Evolutionary conservation across 768 basidiomycete species (phyloP).

Genomic region (Pisolithus orientalis): DNA sequence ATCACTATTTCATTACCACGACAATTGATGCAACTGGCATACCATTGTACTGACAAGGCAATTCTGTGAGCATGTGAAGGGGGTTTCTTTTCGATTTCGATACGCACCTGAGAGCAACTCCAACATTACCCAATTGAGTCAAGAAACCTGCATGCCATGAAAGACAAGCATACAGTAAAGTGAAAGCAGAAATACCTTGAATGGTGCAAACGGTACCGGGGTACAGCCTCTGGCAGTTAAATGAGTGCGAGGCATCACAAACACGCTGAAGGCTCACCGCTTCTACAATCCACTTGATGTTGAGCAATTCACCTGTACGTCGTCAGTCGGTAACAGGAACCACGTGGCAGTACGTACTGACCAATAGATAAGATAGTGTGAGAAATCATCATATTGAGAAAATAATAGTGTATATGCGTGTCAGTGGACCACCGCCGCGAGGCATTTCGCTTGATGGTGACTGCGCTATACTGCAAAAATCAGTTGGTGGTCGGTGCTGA

Average conservation of each 20-base stretch:
- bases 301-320: conserved; percentile 31
- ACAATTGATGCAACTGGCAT: background rate
- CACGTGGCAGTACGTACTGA: conserved; percentile 4
- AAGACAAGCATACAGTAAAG: background rate
- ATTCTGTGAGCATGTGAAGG: conserved; percentile 1
- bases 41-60: conserved; percentile 12
- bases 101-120: conserved; percentile 13
- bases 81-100: background rate
- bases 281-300: conserved; percentile 29
- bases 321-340: background rate
- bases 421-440: conserved; percentile 24
- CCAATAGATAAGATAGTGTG: conserved; percentile 30
- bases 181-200: conserved; percentile 23
- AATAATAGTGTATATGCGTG: conserved; percentile 31
- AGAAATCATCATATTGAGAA: conserved; percentile 25
- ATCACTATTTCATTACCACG: background rate
- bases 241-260: background rate
- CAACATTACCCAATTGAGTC: background rate
- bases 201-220: conserved; percentile 27
- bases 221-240: conserved; percentile 19
- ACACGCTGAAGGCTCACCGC: conserved; percentile 19
- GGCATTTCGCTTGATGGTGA: conserved; percentile 17
- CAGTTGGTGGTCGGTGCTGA: background rate
- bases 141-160: conserved; percentile 22
- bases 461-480: conserved; percentile 19